Percentiles rank a stretch among this genome's conserved stretches.
These are phyloP conservation scores for Fusarium napiforme DNA, from an alignment of 2,329 filamentous ascomycete genomes.

Conservation along the genomic window DNA sequence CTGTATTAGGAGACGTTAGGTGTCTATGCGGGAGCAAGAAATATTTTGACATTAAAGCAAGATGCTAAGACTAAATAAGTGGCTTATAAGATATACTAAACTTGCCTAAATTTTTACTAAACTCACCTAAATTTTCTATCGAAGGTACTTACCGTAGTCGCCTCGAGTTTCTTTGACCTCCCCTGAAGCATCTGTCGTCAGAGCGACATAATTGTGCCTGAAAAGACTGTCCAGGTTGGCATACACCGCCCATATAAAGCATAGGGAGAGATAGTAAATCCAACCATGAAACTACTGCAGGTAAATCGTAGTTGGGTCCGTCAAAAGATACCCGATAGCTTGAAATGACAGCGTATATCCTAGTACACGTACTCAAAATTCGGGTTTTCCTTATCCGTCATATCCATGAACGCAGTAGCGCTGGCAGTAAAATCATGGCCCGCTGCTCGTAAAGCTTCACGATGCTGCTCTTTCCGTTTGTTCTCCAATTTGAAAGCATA, in stretches of 20 bases:
- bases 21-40: background rate
- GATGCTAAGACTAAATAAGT: background rate
- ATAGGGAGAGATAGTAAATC: background rate
- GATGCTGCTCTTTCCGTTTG: constrained; percentile 49
- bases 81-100: too few species aligned
- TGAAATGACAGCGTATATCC: background rate
- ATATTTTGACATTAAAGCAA: background rate
- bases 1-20: background rate
- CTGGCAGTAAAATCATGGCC: constrained; percentile 45
- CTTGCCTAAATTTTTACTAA: too few species aligned
- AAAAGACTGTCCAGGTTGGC: background rate
- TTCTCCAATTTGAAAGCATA: constrained; percentile 55
- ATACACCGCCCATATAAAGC: background rate
- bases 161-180: background rate
- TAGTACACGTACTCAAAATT: constrained; percentile 56
- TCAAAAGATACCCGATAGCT: background rate
- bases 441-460: constrained; percentile 45
- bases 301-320: background rate
- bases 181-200: background rate
- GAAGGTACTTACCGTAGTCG: too few species aligned
- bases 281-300: background rate
- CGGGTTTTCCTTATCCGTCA: constrained; percentile 57
- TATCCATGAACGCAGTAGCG: constrained; percentile 53
- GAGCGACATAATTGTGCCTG: too few species aligned
- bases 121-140: background rate